These are phyloP conservation scores for Sutorius australiensis DNA, from an alignment of 768 basidiomycete genomes.

Conservation along the genomic window DNA sequence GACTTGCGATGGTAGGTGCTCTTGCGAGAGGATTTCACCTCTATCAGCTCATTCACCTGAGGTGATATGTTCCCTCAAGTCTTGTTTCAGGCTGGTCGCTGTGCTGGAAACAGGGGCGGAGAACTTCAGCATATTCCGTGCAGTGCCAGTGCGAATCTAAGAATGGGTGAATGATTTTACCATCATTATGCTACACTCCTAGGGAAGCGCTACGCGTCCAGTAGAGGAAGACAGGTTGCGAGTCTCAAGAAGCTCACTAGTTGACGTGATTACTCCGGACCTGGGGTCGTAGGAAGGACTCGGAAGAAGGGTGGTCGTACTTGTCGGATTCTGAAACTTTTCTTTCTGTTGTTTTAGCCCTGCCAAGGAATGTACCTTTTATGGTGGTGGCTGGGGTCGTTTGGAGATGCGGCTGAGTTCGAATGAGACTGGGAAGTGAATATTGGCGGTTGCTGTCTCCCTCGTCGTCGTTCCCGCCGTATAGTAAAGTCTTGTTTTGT, in stretches of 20 bases:
- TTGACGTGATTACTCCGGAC: background rate
- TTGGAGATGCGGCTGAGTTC: conserved; percentile 21
- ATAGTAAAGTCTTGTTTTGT: background rate
- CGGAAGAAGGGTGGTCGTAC: background rate
- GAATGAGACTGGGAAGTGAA: conserved; percentile 10
- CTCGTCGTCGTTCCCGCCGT: conserved; percentile 9
- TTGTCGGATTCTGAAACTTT: background rate
- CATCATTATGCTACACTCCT: no score
- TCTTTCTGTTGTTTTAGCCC: background rate
- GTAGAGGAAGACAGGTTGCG: conserved; percentile 51
- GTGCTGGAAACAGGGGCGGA: conserved; percentile 31
- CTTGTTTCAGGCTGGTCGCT: conserved; percentile 47
- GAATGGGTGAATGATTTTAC: no score
- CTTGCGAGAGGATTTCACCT: conserved; percentile 59
- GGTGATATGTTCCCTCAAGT: conserved; percentile 37
- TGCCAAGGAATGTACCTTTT: conserved; percentile 1
- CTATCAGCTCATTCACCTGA: conserved; percentile 67
- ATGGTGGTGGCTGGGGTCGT: conserved; percentile 14
- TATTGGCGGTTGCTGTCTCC: background rate
- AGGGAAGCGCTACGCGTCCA: conserved; percentile 62
- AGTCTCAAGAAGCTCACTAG: background rate
- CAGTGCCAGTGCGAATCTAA: no score
- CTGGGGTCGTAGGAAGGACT: no score
- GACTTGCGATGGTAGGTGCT: background rate
- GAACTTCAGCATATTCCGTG: no score